These are phyloP conservation scores for Candida xiaguanensis DNA, from an alignment of 805 yeast species.

Conservation along the genomic window DNA sequence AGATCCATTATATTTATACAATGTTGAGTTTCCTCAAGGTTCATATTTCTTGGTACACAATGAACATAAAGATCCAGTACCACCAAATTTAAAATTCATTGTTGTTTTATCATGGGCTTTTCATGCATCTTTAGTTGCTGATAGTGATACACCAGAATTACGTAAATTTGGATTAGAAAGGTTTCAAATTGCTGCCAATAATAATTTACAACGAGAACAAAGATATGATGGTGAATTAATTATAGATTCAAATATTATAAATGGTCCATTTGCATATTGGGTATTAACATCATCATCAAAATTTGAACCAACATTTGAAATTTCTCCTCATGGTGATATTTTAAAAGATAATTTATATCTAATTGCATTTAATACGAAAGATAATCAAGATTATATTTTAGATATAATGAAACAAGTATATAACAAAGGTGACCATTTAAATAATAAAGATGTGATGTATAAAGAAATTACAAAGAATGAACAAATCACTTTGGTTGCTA, in stretches of 20 bases:
- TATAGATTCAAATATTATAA: constrained; percentile 14
- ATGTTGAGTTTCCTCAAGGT: constrained; percentile 39
- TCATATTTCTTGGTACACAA: constrained; percentile 20
- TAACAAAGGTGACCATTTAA: constrained; percentile 50
- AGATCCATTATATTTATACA: constrained; percentile 42
- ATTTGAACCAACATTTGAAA: constrained; percentile 58
- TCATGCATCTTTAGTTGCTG: constrained; percentile 82
- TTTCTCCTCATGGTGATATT: constrained; percentile 58
- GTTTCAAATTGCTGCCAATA: constrained; percentile 64
- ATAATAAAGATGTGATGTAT: constrained; percentile 48
- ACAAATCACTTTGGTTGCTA: constrained; percentile 16
- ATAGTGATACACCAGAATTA: constrained; percentile 67
- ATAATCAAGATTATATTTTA: constrained; percentile 33
- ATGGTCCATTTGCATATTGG: constrained; percentile 55
- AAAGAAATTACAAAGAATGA: constrained; percentile 24
- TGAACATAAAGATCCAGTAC: constrained; percentile 11
- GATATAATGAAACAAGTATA: constrained; percentile 58
- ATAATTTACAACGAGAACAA: constrained; percentile 49
- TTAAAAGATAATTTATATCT: constrained; percentile 41
- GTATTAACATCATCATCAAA: constrained; percentile 51
- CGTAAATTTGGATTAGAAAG: constrained; percentile 62
- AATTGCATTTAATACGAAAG: constrained; percentile 41
- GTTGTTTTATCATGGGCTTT: constrained; percentile 83
- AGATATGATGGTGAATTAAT: constrained; percentile 42
- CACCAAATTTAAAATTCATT: constrained; percentile 32